Conservation (phyloP, 495 filamentous ascomycete species). For the Elasticomyces elasticus region DNA sequence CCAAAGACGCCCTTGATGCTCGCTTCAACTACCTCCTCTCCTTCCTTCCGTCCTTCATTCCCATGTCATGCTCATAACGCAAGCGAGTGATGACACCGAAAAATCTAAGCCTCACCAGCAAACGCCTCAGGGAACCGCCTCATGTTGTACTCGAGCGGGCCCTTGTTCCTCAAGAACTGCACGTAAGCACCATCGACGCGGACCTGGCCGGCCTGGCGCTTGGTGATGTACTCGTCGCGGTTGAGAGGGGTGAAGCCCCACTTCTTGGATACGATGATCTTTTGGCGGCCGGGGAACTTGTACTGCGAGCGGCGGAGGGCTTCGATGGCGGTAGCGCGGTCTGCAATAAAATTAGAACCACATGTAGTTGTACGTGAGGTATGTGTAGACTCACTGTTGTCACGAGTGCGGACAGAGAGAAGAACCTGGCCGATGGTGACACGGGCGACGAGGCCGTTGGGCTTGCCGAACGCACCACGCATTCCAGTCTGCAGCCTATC, state of each 20-base stretch:
- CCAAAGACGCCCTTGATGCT: not conserved
- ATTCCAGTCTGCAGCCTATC: slow-evolving; percentile 99
- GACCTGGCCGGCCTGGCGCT: slow-evolving; percentile 81
- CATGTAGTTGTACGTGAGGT: not conserved
- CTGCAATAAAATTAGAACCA: slow-evolving; percentile 34
- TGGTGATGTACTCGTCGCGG: slow-evolving; percentile 90
- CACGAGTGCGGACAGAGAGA: slow-evolving; percentile 90
- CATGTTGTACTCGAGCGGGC: slow-evolving; percentile 76
- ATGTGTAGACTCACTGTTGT: slow-evolving; percentile 52
- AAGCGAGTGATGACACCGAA: not conserved
- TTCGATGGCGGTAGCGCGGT: slow-evolving; percentile 90
- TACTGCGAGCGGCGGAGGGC: slow-evolving; percentile 97
- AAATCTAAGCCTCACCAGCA: slow-evolving; percentile 31
- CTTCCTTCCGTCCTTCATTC: not conserved
- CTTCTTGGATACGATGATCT: slow-evolving; percentile 99
- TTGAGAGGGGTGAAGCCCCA: slow-evolving; percentile 98
- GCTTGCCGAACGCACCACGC: slow-evolving; percentile 99
- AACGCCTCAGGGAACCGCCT: slow-evolving; percentile 88
- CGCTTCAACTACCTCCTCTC: too few species aligned
- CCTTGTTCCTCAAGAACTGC: slow-evolving; percentile 91
- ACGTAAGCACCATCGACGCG: slow-evolving; percentile 97
- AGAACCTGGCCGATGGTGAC: slow-evolving; percentile 99
- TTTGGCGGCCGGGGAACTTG: slow-evolving; percentile 99
- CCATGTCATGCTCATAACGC: not conserved
- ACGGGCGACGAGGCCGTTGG: slow-evolving; percentile 93